A percentile compares a stretch with the other conserved stretches of the same genome.
These are phyloP conservation scores for Eimeria zaria DNA, from an alignment of 169 alveolate genomes.

Conservation along the genomic window DNA sequence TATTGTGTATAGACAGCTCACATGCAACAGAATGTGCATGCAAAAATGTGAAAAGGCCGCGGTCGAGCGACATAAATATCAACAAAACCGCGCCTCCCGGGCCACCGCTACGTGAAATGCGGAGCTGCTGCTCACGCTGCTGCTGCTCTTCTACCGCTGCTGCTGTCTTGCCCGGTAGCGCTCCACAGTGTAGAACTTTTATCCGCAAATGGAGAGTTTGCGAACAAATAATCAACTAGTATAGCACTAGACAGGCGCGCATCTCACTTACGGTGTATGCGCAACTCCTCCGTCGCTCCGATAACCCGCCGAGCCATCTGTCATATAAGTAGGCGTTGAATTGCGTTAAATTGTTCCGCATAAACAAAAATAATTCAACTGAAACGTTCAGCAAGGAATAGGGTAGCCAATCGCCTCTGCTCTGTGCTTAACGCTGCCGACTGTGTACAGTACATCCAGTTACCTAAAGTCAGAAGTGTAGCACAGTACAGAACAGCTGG, in stretches of 20 bases:
- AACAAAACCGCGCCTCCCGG: neutral
- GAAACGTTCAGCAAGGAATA: neutral
- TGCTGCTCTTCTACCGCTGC: conserved; percentile 9
- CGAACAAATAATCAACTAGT: neutral
- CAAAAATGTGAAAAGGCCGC: neutral
- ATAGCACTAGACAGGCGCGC: neutral
- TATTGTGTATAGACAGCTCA: neutral
- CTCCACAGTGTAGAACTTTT: neutral
- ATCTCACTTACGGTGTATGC: neutral
- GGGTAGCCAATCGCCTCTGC: neutral
- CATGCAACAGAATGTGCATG: conserved; percentile 6
- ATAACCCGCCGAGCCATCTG: neutral
- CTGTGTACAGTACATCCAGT: neutral
- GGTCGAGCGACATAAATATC: neutral
- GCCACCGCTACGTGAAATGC: neutral
- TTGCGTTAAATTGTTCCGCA: neutral
- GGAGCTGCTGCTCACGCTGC: neutral
- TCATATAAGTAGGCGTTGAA: neutral
- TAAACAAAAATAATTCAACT: neutral
- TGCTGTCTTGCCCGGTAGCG: neutral
- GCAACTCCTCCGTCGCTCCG: neutral
- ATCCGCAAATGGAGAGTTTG: neutral
- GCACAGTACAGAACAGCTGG: neutral
- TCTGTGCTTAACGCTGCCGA: neutral
- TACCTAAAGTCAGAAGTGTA: neutral